Conservation (phyloP, 2,329 filamentous ascomycete species). For the Botryotinia calthae region DNA sequence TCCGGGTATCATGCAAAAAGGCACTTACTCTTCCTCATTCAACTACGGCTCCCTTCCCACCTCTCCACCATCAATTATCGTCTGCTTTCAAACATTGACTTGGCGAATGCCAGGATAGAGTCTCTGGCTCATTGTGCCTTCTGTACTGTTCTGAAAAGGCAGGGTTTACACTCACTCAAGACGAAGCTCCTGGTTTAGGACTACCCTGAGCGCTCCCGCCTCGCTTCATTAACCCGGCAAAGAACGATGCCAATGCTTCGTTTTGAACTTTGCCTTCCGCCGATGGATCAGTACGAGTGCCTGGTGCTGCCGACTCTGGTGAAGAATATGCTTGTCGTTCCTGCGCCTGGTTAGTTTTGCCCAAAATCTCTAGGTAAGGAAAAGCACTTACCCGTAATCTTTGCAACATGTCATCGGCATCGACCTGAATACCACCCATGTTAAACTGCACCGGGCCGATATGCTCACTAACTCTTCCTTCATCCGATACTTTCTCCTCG, state of each 20-base stretch:
- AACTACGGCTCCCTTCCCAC: neutral
- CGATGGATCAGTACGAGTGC: slow-evolving; percentile 29
- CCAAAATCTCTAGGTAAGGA: neutral
- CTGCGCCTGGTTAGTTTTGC: slow-evolving; percentile 25
- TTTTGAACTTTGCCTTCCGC: slow-evolving; percentile 52
- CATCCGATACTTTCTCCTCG: slow-evolving; percentile 32
- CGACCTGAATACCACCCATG: slow-evolving; percentile 94
- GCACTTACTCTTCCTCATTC: neutral
- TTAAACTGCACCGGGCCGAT: slow-evolving; percentile 97
- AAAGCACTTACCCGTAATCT: slow-evolving; percentile 66
- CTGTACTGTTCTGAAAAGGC: neutral
- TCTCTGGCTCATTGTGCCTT: neutral
- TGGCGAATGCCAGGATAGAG: slow-evolving; percentile 11
- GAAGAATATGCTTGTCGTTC: slow-evolving; percentile 39
- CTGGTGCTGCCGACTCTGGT: slow-evolving; percentile 37
- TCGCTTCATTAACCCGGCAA: slow-evolving; percentile 57
- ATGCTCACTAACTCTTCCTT: slow-evolving; percentile 55
- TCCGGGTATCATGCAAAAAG: slow-evolving; percentile 21
- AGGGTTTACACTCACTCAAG: slow-evolving; percentile 13
- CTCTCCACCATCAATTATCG: neutral
- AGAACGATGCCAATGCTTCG: slow-evolving; percentile 59
- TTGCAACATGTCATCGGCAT: slow-evolving; percentile 90
- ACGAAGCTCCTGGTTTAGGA: slow-evolving; percentile 35
- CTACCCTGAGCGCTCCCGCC: slow-evolving; percentile 37
- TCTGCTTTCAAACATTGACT: neutral